Evolutionary conservation across 345 rosid genomes (phyloP).

Genomic region (Triadica sebifera): DNA sequence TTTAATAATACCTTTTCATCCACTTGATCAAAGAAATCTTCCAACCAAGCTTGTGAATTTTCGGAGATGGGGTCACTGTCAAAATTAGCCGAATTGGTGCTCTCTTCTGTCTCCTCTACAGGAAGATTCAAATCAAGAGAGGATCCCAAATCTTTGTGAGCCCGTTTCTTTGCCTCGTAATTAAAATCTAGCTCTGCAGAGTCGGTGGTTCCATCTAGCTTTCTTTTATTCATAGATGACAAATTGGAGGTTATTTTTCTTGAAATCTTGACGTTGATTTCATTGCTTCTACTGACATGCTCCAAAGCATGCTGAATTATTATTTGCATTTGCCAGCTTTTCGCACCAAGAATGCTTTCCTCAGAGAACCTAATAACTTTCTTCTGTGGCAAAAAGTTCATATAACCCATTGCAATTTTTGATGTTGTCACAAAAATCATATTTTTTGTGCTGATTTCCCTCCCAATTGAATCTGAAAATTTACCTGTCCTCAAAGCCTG

Average conservation of each 20-base stretch:
- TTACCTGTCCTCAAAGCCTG: slow-evolving; percentile 54
- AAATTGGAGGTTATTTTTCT: slow-evolving; percentile 15
- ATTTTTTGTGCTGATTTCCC: slow-evolving; percentile 46
- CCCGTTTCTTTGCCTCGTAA: slow-evolving; percentile 24
- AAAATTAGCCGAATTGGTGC: neutral
- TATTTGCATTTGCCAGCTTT: slow-evolving; percentile 53
- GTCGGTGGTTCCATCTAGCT: slow-evolving; percentile 10
- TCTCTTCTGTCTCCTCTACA: slow-evolving; percentile 44
- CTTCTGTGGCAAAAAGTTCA: slow-evolving; percentile 13
- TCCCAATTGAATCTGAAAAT: slow-evolving; percentile 49
- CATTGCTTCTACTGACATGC: slow-evolving; percentile 12
- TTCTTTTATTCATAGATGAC: slow-evolving; percentile 32
- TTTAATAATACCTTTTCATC: slow-evolving; percentile 54
- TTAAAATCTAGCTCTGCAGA: slow-evolving; percentile 4
- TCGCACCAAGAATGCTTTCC: slow-evolving; percentile 48
- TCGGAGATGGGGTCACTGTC: slow-evolving; percentile 43
- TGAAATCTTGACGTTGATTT: slow-evolving; percentile 10
- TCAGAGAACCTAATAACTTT: slow-evolving; percentile 38
- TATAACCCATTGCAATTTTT: slow-evolving; percentile 15
- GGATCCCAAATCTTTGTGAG: slow-evolving; percentile 35
- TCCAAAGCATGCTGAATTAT: slow-evolving; percentile 21
- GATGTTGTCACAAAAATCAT: slow-evolving; percentile 46
- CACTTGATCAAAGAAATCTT: slow-evolving; percentile 46
- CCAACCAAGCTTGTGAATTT: slow-evolving; percentile 54
- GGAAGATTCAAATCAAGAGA: slow-evolving; percentile 67